A percentile compares a stretch with the other conserved stretches of the same genome.
These are phyloP conservation scores for Microcyclosporella mali DNA, from an alignment of 2,329 filamentous ascomycete species.

Conservation along the genomic window DNA sequence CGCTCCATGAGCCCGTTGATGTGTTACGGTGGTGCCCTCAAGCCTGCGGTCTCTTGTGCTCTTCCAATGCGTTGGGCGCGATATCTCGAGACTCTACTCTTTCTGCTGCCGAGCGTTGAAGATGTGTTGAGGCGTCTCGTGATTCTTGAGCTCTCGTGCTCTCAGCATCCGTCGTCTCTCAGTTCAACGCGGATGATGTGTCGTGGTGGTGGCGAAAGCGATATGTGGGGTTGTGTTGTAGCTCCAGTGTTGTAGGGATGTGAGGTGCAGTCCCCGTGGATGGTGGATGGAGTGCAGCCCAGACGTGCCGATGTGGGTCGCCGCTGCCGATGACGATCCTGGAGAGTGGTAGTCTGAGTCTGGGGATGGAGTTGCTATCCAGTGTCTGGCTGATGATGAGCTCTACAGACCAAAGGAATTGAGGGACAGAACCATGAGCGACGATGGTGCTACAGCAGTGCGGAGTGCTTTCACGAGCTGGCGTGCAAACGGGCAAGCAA, in stretches of 20 bases:
- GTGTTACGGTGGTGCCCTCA: constrained; percentile 1
- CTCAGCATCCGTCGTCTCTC: neutral
- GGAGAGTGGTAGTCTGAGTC: neutral
- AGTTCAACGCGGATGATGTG: neutral
- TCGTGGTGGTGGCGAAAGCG: neutral
- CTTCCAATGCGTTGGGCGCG: neutral
- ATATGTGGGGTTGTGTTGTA: neutral
- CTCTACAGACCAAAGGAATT: neutral
- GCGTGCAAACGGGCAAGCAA: too few species aligned
- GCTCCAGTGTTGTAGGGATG: neutral
- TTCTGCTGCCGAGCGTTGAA: neutral
- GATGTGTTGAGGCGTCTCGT: neutral
- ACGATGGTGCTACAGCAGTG: constrained; percentile 4
- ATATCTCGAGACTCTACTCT: neutral
- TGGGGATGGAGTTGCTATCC: neutral
- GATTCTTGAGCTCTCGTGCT: neutral
- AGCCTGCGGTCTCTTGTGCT: constrained; percentile 1
- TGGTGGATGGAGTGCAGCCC: neutral
- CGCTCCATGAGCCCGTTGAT: constrained; percentile 28
- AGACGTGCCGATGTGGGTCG: constrained; percentile 4
- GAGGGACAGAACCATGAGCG: neutral
- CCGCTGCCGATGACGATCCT: constrained; percentile 5
- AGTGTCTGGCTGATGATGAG: neutral
- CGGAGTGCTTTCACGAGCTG: constrained; percentile 2
- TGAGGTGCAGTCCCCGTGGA: neutral